These are phyloP conservation scores for Moniliophthora roreri DNA, from an alignment of 1,284 basidiomycete genomes.

Conservation along the genomic window DNA sequence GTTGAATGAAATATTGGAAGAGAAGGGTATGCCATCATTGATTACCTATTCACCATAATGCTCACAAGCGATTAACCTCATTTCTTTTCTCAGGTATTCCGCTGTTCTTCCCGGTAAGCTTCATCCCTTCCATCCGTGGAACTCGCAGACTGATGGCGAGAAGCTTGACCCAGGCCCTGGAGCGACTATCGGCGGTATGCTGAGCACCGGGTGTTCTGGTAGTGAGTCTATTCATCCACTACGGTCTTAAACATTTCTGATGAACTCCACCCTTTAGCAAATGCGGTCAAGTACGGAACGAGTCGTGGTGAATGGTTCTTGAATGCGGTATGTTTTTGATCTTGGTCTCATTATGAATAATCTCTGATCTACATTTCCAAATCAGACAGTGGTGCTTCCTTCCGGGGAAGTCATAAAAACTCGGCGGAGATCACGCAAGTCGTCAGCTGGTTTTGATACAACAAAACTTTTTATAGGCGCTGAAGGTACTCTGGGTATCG, in stretches of 20 bases:
- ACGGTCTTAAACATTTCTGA: constrained; percentile 4
- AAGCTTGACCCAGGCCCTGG: constrained; percentile 77
- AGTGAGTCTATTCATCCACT: constrained; percentile 37
- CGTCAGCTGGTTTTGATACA: constrained; percentile 87
- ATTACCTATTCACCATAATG: background rate
- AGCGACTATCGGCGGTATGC: constrained; percentile 92
- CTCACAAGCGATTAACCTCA: background rate
- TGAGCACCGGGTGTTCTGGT: constrained; percentile 80
- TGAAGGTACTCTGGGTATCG: constrained; percentile 91
- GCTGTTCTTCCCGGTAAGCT: constrained; percentile 84
- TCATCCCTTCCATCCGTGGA: background rate
- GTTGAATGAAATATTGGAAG: constrained; percentile 73
- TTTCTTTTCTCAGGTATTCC: constrained; percentile 48
- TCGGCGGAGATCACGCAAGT: constrained; percentile 82
- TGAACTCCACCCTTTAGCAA: constrained; percentile 49
- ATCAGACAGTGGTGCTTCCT: constrained; percentile 84
- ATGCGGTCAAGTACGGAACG: constrained; percentile 88
- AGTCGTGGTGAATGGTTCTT: constrained; percentile 85
- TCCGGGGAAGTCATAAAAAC: constrained; percentile 96
- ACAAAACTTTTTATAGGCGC: constrained; percentile 94
- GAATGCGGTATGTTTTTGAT: constrained; percentile 55
- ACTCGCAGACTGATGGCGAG: background rate
- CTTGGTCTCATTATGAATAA: constrained; percentile 12
- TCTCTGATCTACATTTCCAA: background rate
- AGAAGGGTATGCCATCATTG: constrained; percentile 48